Base-by-base conservation (phyloP, 1,284 basidiomycete species). In the Leccinum pallidistipes region DNA sequence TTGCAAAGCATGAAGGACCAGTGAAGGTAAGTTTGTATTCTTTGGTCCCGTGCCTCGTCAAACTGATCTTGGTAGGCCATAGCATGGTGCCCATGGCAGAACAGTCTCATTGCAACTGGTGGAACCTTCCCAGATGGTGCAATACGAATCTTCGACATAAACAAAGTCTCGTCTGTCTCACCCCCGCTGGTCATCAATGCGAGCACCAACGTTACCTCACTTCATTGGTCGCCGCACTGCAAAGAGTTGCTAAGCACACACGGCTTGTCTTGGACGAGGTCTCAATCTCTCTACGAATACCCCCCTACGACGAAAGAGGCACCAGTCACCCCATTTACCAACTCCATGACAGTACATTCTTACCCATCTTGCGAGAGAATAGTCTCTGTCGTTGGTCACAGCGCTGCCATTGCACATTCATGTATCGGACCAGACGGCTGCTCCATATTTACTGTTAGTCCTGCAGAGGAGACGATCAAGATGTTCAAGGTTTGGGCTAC, bases 61-160 rank as follows among this genome's bases (percentile, higher is more conserved):
- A 62, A 56, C 40, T 45, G 51, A 56, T 49, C 38, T 56, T 60
- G 45, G 58, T 62, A 94, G 91, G 94, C 94, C 1, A 78, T 98
- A 38, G 86, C 92, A 0, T 98, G 95, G 93, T 94, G 90, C 71
- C 94, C 95, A 0, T 97, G 94, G 94, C 88, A 93, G 68, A 79
- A 85, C 1, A 91, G 89, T 66, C 78, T 95, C 5, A 83, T 98
- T 24, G 94, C 94, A 1, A 90, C 92, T 0, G 96, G 94, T 5
- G 94, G 95, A 61, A 84, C 85, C 0, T 84, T 84, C 7, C 80
- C 82, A 8, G 87, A 90, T 63, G 91, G 93, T 47, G 86, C 85
- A n/a, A 86, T 96, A 65, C 90, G 91, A 55, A 82, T 94, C 47
- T 95, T 92, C 88, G 82, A 81, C 60, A 71, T 85, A 61, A 81